Conservation (phyloP, 2,329 filamentous ascomycete species). For the Fonsecaea pedrosoi region DNA sequence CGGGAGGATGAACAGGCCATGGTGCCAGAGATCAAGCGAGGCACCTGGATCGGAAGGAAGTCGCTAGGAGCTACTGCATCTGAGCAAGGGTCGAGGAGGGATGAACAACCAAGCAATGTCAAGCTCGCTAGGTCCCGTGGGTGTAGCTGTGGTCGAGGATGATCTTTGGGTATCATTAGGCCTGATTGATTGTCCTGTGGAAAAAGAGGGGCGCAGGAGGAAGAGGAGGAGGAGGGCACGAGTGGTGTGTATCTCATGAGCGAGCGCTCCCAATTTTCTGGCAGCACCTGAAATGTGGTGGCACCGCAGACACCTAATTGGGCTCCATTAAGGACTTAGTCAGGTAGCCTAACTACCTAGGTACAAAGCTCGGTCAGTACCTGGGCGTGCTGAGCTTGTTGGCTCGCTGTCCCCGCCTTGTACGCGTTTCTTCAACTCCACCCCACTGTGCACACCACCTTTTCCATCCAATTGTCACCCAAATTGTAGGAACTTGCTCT, state of each 20-base stretch:
- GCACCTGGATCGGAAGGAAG: slow-evolving; percentile 11
- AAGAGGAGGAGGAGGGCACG: neutral
- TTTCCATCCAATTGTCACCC: slow-evolving; percentile 9
- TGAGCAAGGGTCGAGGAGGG: slow-evolving; percentile 3
- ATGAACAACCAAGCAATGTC: slow-evolving; percentile 31
- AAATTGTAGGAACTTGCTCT: slow-evolving; percentile 9
- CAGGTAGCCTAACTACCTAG: neutral
- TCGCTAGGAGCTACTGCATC: slow-evolving; percentile 17
- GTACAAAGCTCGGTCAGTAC: neutral
- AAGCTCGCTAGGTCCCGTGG: slow-evolving; percentile 34
- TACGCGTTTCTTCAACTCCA: neutral
- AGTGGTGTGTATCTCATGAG: neutral
- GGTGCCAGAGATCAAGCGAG: slow-evolving; percentile 4
- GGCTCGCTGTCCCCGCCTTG: neutral
- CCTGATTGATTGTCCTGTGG: slow-evolving; percentile 17
- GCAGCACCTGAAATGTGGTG: neutral
- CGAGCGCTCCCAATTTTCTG: neutral
- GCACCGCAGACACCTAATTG: neutral
- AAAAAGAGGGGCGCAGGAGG: neutral
- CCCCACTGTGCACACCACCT: neutral
- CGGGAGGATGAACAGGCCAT: neutral
- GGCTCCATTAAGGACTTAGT: neutral
- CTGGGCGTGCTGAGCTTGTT: neutral
- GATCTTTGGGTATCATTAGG: slow-evolving; percentile 2
- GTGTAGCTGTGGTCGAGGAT: slow-evolving; percentile 16